A percentile compares a stretch with the other conserved stretches of the same genome.
These are phyloP conservation scores for Mucor indicus DNA, from an alignment of 371 early-diverging fungal genomes.

Conservation along the genomic window DNA sequence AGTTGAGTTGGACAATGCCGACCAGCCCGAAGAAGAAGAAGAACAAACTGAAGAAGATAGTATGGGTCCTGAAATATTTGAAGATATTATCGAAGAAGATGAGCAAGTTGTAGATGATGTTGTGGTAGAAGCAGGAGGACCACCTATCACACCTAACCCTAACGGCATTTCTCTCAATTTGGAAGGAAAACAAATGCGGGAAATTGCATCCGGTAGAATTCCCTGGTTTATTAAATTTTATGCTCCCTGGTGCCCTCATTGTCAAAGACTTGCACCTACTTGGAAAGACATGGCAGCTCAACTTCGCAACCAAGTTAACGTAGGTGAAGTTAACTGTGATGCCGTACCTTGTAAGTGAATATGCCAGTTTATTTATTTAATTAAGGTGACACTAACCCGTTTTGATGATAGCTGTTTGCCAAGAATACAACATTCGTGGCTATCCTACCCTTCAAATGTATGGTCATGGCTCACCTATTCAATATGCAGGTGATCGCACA, in stretches of 20 bases:
- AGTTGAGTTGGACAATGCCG: too few species aligned
- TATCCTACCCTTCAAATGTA: conserved; percentile 83
- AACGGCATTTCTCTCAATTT: conserved; percentile 31
- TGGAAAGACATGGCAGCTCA: conserved; percentile 69
- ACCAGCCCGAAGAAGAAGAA: too few species aligned
- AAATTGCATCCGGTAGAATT: conserved; percentile 13
- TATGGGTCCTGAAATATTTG: not conserved
- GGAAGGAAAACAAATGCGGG: conserved; percentile 13
- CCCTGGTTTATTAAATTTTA: conserved; percentile 80
- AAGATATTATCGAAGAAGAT: too few species aligned
- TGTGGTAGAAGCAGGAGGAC: not conserved
- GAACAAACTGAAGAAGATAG: too few species aligned
- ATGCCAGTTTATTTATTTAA: not conserved
- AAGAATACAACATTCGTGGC: conserved; percentile 62
- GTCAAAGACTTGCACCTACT: conserved; percentile 76
- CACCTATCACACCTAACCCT: conserved; percentile 24
- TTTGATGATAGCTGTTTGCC: conserved; percentile 54
- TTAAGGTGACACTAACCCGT: too few species aligned
- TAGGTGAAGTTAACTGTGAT: conserved; percentile 85
- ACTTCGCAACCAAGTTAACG: conserved; percentile 66
- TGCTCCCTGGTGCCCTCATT: conserved; percentile 90
- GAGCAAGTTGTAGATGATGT: too few species aligned
- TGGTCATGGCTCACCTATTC: conserved; percentile 4
- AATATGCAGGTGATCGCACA: conserved; percentile 43
- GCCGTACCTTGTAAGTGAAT: conserved; percentile 45